These are phyloP conservation scores for Paramyrothecium sp. DNA, from an alignment of 2,329 filamentous ascomycete genomes.

Conservation along the genomic window DNA sequence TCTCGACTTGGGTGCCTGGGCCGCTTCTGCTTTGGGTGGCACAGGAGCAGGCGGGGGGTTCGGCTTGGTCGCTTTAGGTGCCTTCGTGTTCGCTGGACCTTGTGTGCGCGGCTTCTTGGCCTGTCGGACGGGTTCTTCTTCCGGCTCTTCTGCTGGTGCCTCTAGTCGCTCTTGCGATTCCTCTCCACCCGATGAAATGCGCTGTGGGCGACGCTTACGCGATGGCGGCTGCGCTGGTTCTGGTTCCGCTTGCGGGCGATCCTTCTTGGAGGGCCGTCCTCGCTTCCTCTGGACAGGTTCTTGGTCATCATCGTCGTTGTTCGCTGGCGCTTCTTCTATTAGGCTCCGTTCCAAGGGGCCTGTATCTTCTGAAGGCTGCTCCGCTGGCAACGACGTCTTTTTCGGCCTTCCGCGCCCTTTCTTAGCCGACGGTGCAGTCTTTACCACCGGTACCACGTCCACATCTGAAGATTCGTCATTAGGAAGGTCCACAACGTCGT, in stretches of 20 bases:
- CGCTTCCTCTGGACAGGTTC: neutral
- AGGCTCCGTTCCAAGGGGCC: slow-evolving; percentile 6
- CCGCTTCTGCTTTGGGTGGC: slow-evolving; percentile 10
- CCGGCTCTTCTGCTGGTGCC: slow-evolving; percentile 5
- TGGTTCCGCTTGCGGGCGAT: neutral
- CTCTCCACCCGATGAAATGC: neutral
- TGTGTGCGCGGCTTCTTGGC: slow-evolving; percentile 24
- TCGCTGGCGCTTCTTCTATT: slow-evolving; percentile 9
- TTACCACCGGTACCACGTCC: slow-evolving; percentile 8
- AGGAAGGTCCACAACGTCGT: slow-evolving; percentile 13
- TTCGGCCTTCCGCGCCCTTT: slow-evolving; percentile 20
- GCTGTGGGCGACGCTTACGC: neutral
- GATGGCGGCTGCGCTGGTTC: neutral
- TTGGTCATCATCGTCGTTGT: slow-evolving; percentile 12
- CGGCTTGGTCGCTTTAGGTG: slow-evolving; percentile 17
- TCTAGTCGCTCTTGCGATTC: slow-evolving; percentile 19
- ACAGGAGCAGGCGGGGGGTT: slow-evolving; percentile 8
- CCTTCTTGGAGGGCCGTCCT: neutral
- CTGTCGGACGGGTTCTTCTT: slow-evolving; percentile 4
- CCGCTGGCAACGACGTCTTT: slow-evolving; percentile 9
- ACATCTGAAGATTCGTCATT: slow-evolving; percentile 10
- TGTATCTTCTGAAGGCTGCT: slow-evolving; percentile 4
- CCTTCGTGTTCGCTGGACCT: slow-evolving; percentile 17
- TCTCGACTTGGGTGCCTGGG: slow-evolving; percentile 21
- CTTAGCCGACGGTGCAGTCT: slow-evolving; percentile 6